Evolutionary conservation across 371 early-diverging fungal genomes (phyloP), one percentile per base, ranked within the genome.

Genomic region (Mortierella sp.): DNA sequence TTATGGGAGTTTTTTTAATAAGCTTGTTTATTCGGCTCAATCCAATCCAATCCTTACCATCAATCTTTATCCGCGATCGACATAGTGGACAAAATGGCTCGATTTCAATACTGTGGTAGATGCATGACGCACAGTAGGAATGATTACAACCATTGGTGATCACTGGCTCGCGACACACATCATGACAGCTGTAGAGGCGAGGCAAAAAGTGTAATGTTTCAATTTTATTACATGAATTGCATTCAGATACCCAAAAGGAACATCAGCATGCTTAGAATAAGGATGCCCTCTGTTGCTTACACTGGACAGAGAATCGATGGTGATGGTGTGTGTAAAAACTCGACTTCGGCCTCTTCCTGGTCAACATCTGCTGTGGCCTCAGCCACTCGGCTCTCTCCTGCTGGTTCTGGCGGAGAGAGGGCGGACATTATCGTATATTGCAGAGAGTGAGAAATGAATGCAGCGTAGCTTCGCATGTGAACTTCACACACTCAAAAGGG

Each of bases 41-140:
- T 63, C n/a, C 28, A 24, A 26, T 60, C 30, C 52, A 37, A 55
- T 37, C 10, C 28, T 18, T 62, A 89, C 90, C 89, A 60, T 85
- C 86, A 14, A 78, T 47, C 58, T 75, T 78, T 49, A 89, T 67
- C 22, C 86, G 77, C 2, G 80, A 61, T 57, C 91, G 83, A 62
- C 92, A 92, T 24, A 92, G 80, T 5, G 92, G 92, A 68, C 92
- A 92, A 58, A 87, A 86, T 10, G 88, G 74, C 58, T 91, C 91
- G 43, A 83, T 71, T 61, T 88, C 86, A 8, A 92, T 62, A 43
- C 84, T 78, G 69, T 88, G 85, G 66, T 80, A 84, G 40, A 88
- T 87, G 61, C 90, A 91, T 0, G 83, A 64, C 1, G 84, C 76
- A 78, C 91, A 91, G 83, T 88, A 92, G 11, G 89, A 88, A 73